Base-by-base conservation (phyloP, 2,329 filamentous ascomycete genomes). In the Monilinia aucupariae region DNA sequence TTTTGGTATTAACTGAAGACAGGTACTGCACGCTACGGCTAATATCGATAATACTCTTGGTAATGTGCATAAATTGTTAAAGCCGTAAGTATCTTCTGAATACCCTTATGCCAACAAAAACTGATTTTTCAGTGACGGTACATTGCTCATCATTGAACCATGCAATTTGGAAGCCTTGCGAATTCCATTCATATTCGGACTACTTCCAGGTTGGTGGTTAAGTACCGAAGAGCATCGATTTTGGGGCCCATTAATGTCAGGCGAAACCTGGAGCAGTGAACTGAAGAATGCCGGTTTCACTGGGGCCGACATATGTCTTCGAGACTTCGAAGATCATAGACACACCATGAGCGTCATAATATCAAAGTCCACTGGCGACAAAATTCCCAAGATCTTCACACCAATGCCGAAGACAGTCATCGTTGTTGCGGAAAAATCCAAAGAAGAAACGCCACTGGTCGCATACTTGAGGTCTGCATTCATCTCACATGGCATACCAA, bases 141-240 rank as follows among this genome's bases (percentile, higher is more conserved):
- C 37, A 37, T n/a, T 53, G 51, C 9, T 53, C 12, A 20, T 53
- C 6, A 25, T n/a, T n/a, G 32, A 58, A 41, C 27, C 20, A 2
- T 52, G 39, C 1, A 55, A 27, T 17, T 25, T 55, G 13, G 22
- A 49, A 2, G 12, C 49, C 59, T 2, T 54, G 59, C 7, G 12
- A 64, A 39, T 43, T 39, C 27, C 62, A 12, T 65, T 61, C 58
- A 30, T 45, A 4, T 73, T 77, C n/a, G 74, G 74, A 2, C 62
- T 69, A 2, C 63, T 78, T 0, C 71, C 75, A 12, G 76, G 76
- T 0, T 78, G 75, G 76, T 78, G 75, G 75, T 51, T 71, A 3
- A 71, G 73, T 13, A 53, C 30, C 22, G 64, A 64, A 20, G 56
- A 63, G 15, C 62, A 52, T 41, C 45, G 54, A 32, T 12, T 20